Evolutionary conservation across 768 basidiomycete species (phyloP), one percentile per base, ranked within the genome.

Genomic region (Sporobolomyces roseus): DNA sequence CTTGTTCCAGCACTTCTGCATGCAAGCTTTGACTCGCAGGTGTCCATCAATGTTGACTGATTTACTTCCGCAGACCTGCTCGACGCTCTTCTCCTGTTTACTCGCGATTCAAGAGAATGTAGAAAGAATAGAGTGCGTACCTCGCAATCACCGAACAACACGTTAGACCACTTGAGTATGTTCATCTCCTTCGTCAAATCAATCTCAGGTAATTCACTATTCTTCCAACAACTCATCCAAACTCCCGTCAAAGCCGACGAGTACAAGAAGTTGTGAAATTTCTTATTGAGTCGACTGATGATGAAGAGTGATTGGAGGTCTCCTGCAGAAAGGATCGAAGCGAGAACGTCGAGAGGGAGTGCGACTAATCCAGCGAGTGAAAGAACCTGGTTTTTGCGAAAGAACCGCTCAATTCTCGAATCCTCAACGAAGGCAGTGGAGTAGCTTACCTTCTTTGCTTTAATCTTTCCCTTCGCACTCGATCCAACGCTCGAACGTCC

Each of bases 81-180:
- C n/a, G n/a, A n/a, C n/a, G n/a, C n/a, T n/a, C n/a, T n/a, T n/a
- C n/a, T n/a, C n/a, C n/a, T n/a, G n/a, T n/a, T n/a, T n/a, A n/a
- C n/a, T n/a, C n/a, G n/a, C n/a, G n/a, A n/a, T n/a, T n/a, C n/a
- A n/a, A n/a, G n/a, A n/a, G n/a, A n/a, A n/a, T n/a, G n/a, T n/a
- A n/a, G n/a, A n/a, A n/a, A n/a, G n/a, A n/a, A n/a, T n/a, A n/a
- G n/a, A n/a, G n/a, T n/a, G n/a, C n/a, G n/a, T n/a, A n/a, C n/a
- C n/a, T n/a, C n/a, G 30, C 56, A 58, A 10, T 58, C 56, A 9
- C 56, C 56, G 30, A 45, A 58, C n/a, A 58, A 25, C n/a, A 58
- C 10, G 56, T 58, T 58, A 8, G 41, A 5, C 41, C 43, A 58
- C 13, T 45, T 45, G 56, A 29, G 27, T 19, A 58, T 58, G 10